Conservation (phyloP, 441 rosid genomes). For the Populus hybrid region DNA sequence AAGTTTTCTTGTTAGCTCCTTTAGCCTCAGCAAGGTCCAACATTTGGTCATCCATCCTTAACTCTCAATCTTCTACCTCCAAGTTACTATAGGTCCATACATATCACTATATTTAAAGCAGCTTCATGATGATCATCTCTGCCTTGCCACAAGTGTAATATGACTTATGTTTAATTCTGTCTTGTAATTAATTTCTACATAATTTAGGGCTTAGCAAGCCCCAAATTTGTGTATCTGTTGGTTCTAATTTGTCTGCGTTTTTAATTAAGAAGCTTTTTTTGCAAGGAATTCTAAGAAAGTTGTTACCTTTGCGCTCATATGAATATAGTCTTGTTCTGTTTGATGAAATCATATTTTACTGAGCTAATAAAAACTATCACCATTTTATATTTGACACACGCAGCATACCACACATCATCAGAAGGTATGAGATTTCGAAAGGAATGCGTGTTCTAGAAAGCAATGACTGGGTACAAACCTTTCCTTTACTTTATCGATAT, state of each 20-base stretch:
- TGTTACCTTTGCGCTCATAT: too few relatives aligned
- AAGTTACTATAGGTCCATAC: neutral
- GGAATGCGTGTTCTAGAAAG: slow-evolving; percentile 19
- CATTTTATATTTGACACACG: neutral
- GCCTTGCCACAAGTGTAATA: too few relatives aligned
- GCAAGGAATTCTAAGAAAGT: too few relatives aligned
- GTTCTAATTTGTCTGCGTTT: too few relatives aligned
- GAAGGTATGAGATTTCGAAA: slow-evolving; percentile 23
- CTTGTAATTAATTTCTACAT: neutral
- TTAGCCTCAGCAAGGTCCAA: neutral
- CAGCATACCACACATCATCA: slow-evolving; percentile 35
- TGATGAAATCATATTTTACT: neutral
- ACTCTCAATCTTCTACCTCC: neutral
- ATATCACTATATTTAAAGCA: too few relatives aligned
- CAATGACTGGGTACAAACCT: slow-evolving; percentile 1
- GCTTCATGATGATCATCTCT: too few relatives aligned
- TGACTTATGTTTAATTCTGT: too few relatives aligned
- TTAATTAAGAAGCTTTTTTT: neutral
- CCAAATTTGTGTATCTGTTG: neutral
- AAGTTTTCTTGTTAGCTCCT: neutral
- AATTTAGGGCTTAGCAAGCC: neutral
- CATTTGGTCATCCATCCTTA: neutral
- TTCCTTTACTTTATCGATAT: neutral
- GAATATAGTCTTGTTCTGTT: neutral
- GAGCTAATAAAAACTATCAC: neutral